phyloP scores from a whole-genome alignment of 169 alveolate genomes.

The Babesia bigemina region DNA sequence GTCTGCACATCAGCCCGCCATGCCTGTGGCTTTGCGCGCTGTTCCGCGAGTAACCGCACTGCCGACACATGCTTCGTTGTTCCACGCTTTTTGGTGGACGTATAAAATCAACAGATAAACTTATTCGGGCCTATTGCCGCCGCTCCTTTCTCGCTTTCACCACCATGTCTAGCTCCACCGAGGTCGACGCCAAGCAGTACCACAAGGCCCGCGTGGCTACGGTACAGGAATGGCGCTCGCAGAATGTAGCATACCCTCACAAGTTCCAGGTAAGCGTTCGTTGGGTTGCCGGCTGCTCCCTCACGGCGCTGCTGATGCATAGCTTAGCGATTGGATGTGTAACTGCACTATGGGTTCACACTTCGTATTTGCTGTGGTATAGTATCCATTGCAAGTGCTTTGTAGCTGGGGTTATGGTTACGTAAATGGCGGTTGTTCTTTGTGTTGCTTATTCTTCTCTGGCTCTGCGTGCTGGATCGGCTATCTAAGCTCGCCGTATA shows the following conservation, averaged over 20 bases:
- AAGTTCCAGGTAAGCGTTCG: constrained; percentile 66
- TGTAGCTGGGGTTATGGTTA: not conserved
- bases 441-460: not conserved
- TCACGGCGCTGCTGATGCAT: not conserved
- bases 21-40: not conserved
- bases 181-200: constrained; percentile 75
- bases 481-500: too few species aligned
- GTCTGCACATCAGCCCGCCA: constrained; percentile 24
- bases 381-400: not conserved
- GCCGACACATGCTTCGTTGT: constrained; percentile 11
- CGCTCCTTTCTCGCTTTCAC: constrained; percentile 16
- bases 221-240: constrained; percentile 65
- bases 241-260: constrained; percentile 78
- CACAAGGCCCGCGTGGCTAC: constrained; percentile 70
- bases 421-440: not conserved
- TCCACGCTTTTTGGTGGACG: not conserved
- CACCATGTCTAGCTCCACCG: constrained; percentile 60
- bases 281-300: not conserved
- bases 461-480: not conserved
- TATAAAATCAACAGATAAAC: not conserved
- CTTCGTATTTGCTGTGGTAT: not conserved
- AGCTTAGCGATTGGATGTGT: not conserved
- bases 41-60: not conserved
- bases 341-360: not conserved
- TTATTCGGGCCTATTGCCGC: not conserved